phyloP scores from a whole-genome alignment of 1,284 basidiomycete species.

The Papiliotrema nemorosa region DNA sequence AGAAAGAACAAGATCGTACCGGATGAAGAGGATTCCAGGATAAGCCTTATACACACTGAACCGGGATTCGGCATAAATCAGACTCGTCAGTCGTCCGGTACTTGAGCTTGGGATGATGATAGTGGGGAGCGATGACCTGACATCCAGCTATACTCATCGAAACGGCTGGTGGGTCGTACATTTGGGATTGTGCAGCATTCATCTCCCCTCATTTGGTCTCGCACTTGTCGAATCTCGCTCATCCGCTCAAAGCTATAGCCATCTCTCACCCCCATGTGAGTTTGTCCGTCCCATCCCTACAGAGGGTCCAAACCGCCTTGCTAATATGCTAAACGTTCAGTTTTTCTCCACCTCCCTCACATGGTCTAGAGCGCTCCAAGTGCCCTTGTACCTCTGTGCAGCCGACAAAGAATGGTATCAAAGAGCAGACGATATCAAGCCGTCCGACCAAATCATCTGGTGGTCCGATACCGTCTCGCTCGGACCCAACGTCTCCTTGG shows the following conservation, averaged over 20 bases:
- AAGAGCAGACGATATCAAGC: constrained; percentile 25
- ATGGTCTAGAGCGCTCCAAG: constrained; percentile 41
- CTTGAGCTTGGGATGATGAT: background rate
- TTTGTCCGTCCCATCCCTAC: background rate
- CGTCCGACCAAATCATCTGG: constrained; percentile 28
- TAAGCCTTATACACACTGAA: constrained; percentile 34
- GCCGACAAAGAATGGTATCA: constrained; percentile 42
- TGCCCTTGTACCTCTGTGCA: constrained; percentile 40
- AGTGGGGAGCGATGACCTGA: background rate
- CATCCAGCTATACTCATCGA: constrained; percentile 41
- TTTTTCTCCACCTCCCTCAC: constrained; percentile 47
- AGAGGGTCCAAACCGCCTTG: background rate
- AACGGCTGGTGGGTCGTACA: constrained; percentile 34
- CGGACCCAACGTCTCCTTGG: constrained; percentile 27
- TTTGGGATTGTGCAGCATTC: constrained; percentile 47
- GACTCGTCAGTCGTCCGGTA: constrained; percentile 31
- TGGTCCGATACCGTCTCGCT: constrained; percentile 27
- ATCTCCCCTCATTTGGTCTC: constrained; percentile 32
- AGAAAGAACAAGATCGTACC: constrained; percentile 26
- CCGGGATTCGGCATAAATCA: constrained; percentile 44
- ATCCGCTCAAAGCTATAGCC: constrained; percentile 41
- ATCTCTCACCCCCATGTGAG: constrained; percentile 48
- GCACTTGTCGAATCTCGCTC: constrained; percentile 23
- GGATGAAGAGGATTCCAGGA: constrained; percentile 38
- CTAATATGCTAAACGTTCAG: constrained; percentile 23